A percentile compares a stretch with the other conserved stretches of the same genome.
phyloP scores from a whole-genome alignment of 352 stramenopile species.

The Phytophthora nicotianae region DNA sequence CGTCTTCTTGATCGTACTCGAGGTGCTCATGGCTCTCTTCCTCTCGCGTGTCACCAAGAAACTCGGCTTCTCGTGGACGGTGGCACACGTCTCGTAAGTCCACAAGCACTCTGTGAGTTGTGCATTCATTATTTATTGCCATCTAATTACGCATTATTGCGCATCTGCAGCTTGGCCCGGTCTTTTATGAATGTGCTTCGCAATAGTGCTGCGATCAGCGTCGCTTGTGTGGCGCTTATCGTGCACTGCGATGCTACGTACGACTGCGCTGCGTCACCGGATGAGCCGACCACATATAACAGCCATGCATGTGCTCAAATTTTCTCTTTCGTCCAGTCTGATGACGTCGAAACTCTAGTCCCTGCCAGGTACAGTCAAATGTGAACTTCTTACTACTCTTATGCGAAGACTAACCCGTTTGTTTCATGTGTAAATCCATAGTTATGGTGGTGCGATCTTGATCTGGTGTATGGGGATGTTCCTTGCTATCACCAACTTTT shows the following conservation, averaged over 20 bases:
- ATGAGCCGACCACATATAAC: constrained; percentile 69
- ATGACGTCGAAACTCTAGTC: constrained; percentile 56
- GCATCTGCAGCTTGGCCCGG: constrained; percentile 49
- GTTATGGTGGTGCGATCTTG: constrained; percentile 79
- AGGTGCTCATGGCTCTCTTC: constrained; percentile 71
- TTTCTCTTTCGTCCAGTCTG: constrained; percentile 68
- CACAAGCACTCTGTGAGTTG: neutral
- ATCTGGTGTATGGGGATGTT: constrained; percentile 85
- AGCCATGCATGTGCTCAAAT: constrained; percentile 79
- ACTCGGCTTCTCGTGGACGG: constrained; percentile 64
- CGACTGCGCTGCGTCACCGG: constrained; percentile 35
- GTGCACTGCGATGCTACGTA: constrained; percentile 79
- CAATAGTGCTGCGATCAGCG: constrained; percentile 83
- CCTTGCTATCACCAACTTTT: constrained; percentile 85
- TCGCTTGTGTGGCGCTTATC: constrained; percentile 84
- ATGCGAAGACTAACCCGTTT: constrained; percentile 1
- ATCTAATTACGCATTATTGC: neutral
- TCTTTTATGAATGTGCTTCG: constrained; percentile 83
- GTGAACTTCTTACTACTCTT: neutral
- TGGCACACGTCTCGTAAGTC: constrained; percentile 76
- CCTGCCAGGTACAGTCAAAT: constrained; percentile 53
- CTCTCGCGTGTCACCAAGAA: constrained; percentile 58
- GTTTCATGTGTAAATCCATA: constrained; percentile 16
- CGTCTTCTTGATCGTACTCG: constrained; percentile 71
- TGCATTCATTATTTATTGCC: neutral